Conservation (phyloP, 495 filamentous ascomycete species). For the Aspergillus sclerotiicarbonarius region DNA sequence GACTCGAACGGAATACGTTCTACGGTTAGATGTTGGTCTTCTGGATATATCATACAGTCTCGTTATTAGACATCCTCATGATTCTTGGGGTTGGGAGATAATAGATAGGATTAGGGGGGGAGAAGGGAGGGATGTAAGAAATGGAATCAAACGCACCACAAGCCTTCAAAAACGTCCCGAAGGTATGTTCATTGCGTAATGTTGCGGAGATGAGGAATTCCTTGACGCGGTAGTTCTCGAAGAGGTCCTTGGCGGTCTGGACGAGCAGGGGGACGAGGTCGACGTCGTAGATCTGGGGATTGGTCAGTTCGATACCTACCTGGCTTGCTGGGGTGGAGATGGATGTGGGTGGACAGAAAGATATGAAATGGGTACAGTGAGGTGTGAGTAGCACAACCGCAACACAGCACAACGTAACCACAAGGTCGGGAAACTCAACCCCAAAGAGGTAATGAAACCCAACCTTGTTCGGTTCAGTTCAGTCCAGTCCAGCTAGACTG, state of each 20-base stretch:
- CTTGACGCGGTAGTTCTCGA: constrained; percentile 46
- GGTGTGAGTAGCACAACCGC: not conserved
- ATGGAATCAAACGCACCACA: constrained; percentile 50
- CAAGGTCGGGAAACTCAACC: not conserved
- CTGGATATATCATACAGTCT: not conserved
- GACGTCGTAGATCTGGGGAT: constrained; percentile 61
- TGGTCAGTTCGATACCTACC: not conserved
- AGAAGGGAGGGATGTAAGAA: not conserved
- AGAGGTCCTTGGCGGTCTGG: constrained; percentile 53
- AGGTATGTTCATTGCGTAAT: constrained; percentile 62
- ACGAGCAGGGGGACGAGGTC: constrained; percentile 56
- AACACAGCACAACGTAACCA: not conserved
- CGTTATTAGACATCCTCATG: not conserved
- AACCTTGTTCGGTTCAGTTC: not conserved
- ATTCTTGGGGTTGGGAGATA: not conserved
- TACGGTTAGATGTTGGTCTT: constrained; percentile 31
- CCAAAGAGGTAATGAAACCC: not conserved
- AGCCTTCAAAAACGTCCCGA: constrained; percentile 51
- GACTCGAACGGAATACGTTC: constrained; percentile 45
- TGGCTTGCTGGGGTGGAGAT: not conserved
- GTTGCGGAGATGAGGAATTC: constrained; percentile 59
- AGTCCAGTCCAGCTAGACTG: not conserved
- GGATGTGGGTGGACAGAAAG: not conserved
- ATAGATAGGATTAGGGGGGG: not conserved
- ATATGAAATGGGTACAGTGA: not conserved